Conservation (phyloP, 192 early-diverging fungal species). For the Linnemannia schmuckeri region DNA sequence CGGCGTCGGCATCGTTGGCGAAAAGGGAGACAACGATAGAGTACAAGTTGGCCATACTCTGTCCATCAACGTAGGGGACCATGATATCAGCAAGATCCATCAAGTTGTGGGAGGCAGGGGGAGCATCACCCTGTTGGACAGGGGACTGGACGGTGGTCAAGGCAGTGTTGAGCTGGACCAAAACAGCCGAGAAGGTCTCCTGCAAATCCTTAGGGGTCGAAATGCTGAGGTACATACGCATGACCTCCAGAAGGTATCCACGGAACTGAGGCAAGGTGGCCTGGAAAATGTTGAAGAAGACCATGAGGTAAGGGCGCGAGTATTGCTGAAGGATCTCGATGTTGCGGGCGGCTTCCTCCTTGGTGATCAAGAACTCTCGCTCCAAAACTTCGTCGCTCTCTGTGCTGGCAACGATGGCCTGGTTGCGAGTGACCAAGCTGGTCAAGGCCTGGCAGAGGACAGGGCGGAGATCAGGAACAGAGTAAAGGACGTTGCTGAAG, state of each 20-base stretch:
- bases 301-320: slow-evolving; percentile 78
- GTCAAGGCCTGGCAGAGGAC: slow-evolving; percentile 82
- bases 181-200: slow-evolving; percentile 74
- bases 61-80: slow-evolving; percentile 79
- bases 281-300: slow-evolving; percentile 86
- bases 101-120: slow-evolving; percentile 87
- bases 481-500: slow-evolving; percentile 82
- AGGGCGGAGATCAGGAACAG: slow-evolving; percentile 81
- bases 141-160: slow-evolving; percentile 65
- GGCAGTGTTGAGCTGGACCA: slow-evolving; percentile 68
- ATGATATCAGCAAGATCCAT: slow-evolving; percentile 85
- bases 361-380: slow-evolving; percentile 62
- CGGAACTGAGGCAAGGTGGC: slow-evolving; percentile 72
- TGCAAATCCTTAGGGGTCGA: slow-evolving; percentile 72
- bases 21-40: slow-evolving; percentile 67
- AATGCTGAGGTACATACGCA: slow-evolving; percentile 75
- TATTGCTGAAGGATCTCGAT: slow-evolving; percentile 72
- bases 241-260: slow-evolving; percentile 77
- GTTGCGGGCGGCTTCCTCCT: slow-evolving; percentile 68
- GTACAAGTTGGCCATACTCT: slow-evolving; percentile 72
- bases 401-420: slow-evolving; percentile 54
- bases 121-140: slow-evolving; percentile 66
- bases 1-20: slow-evolving; percentile 73
- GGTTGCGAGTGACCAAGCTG: slow-evolving; percentile 69
- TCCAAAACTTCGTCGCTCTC: slow-evolving; percentile 59